Conservation (phyloP, 208 protist genomes). For the Leishmania braziliensis region DNA sequence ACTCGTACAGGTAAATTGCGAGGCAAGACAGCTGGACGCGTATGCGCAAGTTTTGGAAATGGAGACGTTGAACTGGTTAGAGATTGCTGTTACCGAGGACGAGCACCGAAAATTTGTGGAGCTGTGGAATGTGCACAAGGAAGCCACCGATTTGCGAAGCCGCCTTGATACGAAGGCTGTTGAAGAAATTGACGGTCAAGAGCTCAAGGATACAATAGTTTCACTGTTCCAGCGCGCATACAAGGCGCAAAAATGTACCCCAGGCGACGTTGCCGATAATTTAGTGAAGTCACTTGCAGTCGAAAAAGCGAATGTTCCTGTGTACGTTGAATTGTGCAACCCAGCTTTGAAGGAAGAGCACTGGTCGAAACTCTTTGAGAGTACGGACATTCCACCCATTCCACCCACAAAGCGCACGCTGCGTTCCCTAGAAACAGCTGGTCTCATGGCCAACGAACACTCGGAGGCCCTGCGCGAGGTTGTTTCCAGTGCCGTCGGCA, state of each 20-base stretch:
- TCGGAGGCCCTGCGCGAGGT: constrained; percentile 69
- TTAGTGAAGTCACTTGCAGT: constrained; percentile 67
- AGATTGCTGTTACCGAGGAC: constrained; percentile 62
- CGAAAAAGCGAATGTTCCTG: constrained; percentile 72
- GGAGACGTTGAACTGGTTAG: constrained; percentile 70
- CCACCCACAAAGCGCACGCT: constrained; percentile 56
- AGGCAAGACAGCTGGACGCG: constrained; percentile 58
- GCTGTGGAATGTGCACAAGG: constrained; percentile 65
- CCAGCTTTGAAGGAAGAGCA: constrained; percentile 85
- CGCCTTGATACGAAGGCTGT: constrained; percentile 43
- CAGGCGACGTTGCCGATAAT: constrained; percentile 62
- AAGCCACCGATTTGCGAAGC: constrained; percentile 62
- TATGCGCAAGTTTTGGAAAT: constrained; percentile 72
- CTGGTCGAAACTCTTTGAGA: constrained; percentile 80
- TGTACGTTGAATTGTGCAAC: constrained; percentile 86
- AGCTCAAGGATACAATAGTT: constrained; percentile 67
- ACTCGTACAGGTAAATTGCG: constrained; percentile 31
- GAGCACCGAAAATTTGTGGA: constrained; percentile 75
- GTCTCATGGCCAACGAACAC: constrained; percentile 51
- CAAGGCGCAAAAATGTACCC: constrained; percentile 67
- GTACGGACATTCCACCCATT: constrained; percentile 41
- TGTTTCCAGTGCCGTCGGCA: constrained; percentile 85
- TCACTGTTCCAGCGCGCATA: constrained; percentile 65
- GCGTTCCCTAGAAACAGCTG: constrained; percentile 34
- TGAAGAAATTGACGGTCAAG: constrained; percentile 68